phyloP scores from a whole-genome alignment of 2,329 filamentous ascomycete species.

The Cladosporium sphaerospermum region DNA sequence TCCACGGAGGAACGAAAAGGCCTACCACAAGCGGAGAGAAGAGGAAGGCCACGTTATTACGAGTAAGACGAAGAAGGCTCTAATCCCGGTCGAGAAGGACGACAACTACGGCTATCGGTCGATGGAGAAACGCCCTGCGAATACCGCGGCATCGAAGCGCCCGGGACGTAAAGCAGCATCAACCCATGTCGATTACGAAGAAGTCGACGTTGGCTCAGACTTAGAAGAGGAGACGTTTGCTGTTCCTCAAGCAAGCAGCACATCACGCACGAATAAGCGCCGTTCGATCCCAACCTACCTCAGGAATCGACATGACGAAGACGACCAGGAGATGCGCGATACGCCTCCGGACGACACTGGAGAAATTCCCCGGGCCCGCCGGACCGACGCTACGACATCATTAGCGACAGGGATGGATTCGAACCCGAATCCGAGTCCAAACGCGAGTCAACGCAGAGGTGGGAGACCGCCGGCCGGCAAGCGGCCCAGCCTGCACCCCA shows the following conservation, averaged over 20 bases:
- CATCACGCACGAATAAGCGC: conserved; percentile 2
- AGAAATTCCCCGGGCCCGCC: not conserved
- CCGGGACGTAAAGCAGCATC: conserved; percentile 15
- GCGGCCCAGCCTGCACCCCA: conserved; percentile 26
- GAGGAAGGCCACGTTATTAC: conserved; percentile 23
- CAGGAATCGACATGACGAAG: conserved; percentile 35
- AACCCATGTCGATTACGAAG: conserved; percentile 34
- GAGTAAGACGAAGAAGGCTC: conserved; percentile 26
- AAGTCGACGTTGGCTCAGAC: conserved; percentile 42
- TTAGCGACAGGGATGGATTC: not conserved
- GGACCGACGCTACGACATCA: not conserved
- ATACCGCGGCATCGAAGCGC: not conserved
- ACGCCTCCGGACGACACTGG: conserved; percentile 30
- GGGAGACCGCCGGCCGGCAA: conserved; percentile 24
- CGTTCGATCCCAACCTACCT: conserved; percentile 33
- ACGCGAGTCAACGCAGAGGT: not conserved
- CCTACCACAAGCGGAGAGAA: conserved; percentile 35
- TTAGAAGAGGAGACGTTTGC: conserved; percentile 25
- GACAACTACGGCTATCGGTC: conserved; percentile 26
- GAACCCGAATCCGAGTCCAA: not conserved
- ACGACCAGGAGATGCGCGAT: conserved; percentile 35
- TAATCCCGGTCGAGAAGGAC: conserved; percentile 29
- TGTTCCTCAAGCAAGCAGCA: not conserved
- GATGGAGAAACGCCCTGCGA: conserved; percentile 23
- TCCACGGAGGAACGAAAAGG: conserved; percentile 28